Evolutionary conservation across 1,284 basidiomycete genomes (phyloP).

Genomic region (Marasmius oreades): DNA sequence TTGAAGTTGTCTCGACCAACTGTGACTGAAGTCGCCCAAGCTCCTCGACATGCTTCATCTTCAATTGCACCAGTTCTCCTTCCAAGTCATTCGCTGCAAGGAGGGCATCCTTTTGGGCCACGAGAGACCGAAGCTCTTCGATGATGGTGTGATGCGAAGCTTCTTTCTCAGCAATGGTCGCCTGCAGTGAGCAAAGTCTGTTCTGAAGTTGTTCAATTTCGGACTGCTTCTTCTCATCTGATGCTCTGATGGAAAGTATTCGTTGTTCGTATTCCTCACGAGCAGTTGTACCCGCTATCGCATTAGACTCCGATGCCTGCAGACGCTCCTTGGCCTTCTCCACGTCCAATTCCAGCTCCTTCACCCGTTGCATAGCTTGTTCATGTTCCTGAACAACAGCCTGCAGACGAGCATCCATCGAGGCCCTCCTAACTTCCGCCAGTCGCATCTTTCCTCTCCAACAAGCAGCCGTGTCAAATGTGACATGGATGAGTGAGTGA

Average conservation of each 20-base stretch:
- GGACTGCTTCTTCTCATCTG: slow-evolving; percentile 5
- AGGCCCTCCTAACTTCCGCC: slow-evolving; percentile 12
- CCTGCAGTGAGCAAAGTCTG: slow-evolving; percentile 21
- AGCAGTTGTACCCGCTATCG: neutral
- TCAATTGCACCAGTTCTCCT: slow-evolving; percentile 31
- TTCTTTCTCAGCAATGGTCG: slow-evolving; percentile 19
- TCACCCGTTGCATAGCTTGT: neutral
- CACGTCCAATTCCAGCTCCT: neutral
- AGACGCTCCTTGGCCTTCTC: neutral
- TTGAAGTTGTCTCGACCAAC: slow-evolving; percentile 28
- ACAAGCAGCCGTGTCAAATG: slow-evolving; percentile 29
- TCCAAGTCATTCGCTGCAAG: slow-evolving; percentile 22
- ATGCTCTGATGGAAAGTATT: neutral
- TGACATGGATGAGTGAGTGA: slow-evolving; percentile 31
- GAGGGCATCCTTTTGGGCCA: slow-evolving; percentile 18
- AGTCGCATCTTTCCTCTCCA: slow-evolving; percentile 17
- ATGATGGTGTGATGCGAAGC: slow-evolving; percentile 15
- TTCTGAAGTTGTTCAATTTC: slow-evolving; percentile 31
- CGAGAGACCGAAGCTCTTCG: slow-evolving; percentile 20
- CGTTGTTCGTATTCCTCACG: neutral
- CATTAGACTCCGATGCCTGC: neutral
- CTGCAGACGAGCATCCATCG: slow-evolving; percentile 3
- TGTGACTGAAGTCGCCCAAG: slow-evolving; percentile 32
- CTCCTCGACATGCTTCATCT: slow-evolving; percentile 36
- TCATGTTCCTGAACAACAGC: neutral